Evolutionary conservation across 1,139 yeast genomes (phyloP).

Genomic region (Sugiyamaella xylanicola): DNA sequence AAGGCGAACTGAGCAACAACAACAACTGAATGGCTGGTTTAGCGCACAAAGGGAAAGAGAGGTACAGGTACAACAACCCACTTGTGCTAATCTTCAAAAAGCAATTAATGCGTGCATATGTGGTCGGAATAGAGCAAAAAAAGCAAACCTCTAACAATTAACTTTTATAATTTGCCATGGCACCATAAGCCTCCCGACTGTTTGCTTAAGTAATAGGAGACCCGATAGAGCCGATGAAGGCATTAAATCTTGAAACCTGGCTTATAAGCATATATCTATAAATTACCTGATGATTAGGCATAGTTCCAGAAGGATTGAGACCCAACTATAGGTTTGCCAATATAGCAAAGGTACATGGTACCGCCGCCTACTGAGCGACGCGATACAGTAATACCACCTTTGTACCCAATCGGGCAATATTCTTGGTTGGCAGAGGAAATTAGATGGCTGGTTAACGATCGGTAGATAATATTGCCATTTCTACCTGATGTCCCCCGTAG

Average conservation of each 20-base stretch:
- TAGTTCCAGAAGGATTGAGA: too few relatives aligned
- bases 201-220: too few relatives aligned
- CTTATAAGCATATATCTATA: too few relatives aligned
- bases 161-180: not conserved
- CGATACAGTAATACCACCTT: not conserved
- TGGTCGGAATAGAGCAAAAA: not conserved
- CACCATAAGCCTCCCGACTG: too few relatives aligned
- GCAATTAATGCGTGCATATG: conserved; percentile 10
- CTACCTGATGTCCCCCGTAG: not conserved
- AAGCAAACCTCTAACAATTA: not conserved
- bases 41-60: conserved; percentile 15
- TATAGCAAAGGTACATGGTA: not conserved
- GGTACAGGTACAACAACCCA: conserved; percentile 10
- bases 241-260: too few relatives aligned
- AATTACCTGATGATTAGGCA: too few relatives aligned
- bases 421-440: conserved; percentile 2
- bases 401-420: conserved; percentile 15
- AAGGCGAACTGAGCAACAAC: conserved; percentile 14
- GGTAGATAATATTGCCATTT: not conserved
- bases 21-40: conserved; percentile 16
- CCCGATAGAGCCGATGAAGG: not conserved
- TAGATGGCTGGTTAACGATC: conserved; percentile 12
- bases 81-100: conserved; percentile 7
- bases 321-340: not conserved
- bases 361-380: not conserved